Conservation (phyloP, 2,329 filamentous ascomycete species). For the Aphanoascus verrucosus region DNA sequence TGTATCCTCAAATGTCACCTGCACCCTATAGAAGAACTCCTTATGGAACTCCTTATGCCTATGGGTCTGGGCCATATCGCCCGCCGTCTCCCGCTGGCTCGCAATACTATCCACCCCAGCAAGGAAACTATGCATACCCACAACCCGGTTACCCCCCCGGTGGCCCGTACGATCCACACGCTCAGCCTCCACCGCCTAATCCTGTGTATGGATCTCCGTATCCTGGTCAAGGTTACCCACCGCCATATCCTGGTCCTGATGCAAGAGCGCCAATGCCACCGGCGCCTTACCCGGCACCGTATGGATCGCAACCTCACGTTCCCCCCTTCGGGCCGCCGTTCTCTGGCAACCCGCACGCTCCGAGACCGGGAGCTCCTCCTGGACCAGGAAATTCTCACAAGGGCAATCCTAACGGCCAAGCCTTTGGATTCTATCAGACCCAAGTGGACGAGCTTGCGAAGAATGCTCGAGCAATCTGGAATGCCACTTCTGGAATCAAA, state of each 20-base stretch:
- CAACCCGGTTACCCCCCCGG: slow-evolving; percentile 17
- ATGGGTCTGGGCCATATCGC: slow-evolving; percentile 22
- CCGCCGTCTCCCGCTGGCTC: slow-evolving; percentile 24
- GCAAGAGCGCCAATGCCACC: slow-evolving; percentile 16
- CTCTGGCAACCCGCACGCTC: slow-evolving; percentile 7
- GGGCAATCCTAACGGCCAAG: slow-evolving; percentile 20
- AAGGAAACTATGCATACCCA: slow-evolving; percentile 19
- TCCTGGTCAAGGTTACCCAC: slow-evolving; percentile 18
- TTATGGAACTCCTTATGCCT: slow-evolving; percentile 25
- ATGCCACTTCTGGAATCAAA: slow-evolving; percentile 47
- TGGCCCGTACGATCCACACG: slow-evolving; percentile 17
- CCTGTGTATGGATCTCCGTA: slow-evolving; percentile 20
- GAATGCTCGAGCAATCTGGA: slow-evolving; percentile 54
- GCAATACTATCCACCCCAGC: slow-evolving; percentile 19
- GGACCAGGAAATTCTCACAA: slow-evolving; percentile 14
- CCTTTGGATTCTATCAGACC: slow-evolving; percentile 37
- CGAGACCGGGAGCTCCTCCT: slow-evolving; percentile 5
- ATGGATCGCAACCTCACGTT: slow-evolving; percentile 16
- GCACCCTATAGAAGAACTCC: slow-evolving; percentile 25
- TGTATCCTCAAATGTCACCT: slow-evolving; percentile 19
- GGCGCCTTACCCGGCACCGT: slow-evolving; percentile 15
- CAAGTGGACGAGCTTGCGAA: slow-evolving; percentile 46
- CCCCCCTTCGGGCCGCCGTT: slow-evolving; percentile 13
- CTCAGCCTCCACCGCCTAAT: slow-evolving; percentile 16
- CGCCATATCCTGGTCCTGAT: slow-evolving; percentile 18